Conservation (phyloP, 2,329 filamentous ascomycete species). For the Fusarium buharicum region DNA sequence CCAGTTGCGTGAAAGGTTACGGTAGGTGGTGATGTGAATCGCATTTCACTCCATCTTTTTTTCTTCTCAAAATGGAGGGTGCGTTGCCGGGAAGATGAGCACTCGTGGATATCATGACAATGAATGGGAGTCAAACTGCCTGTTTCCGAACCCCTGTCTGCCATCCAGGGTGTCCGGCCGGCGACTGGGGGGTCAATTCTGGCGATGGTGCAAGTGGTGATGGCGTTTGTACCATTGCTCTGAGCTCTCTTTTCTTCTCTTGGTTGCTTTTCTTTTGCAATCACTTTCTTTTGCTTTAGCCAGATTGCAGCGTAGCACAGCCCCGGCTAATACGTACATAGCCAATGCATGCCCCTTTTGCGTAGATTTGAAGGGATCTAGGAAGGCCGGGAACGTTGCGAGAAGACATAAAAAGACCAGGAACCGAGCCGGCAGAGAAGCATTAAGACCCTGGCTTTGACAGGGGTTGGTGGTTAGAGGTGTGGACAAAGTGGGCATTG, state of each 20-base stretch:
- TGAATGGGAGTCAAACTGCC: slow-evolving; percentile 33
- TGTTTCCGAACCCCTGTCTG: slow-evolving; percentile 35
- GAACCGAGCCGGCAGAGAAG: slow-evolving; percentile 37
- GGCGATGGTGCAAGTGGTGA: slow-evolving; percentile 21
- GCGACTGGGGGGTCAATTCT: slow-evolving; percentile 26
- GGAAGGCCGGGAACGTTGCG: slow-evolving; percentile 28
- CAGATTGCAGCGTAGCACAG: slow-evolving; percentile 30
- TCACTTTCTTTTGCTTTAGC: slow-evolving; percentile 21
- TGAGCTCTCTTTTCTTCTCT: slow-evolving; percentile 10
- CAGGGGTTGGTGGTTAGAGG: slow-evolving; percentile 42
- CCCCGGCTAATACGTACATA: slow-evolving; percentile 3
- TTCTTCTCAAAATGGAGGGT: slow-evolving; percentile 20
- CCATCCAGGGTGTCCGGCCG: slow-evolving; percentile 30
- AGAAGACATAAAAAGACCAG: slow-evolving; percentile 23
- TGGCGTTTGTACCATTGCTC: slow-evolving; percentile 20
- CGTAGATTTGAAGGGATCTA: slow-evolving; percentile 28
- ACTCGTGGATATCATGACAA: slow-evolving; percentile 34
- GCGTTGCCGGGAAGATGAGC: slow-evolving; percentile 25
- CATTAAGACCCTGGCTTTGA: slow-evolving; percentile 23
- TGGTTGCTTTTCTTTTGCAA: slow-evolving; percentile 29
- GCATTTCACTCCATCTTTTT: slow-evolving; percentile 7
- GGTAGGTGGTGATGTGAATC: slow-evolving; percentile 11
- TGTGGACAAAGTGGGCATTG: slow-evolving; percentile 45
- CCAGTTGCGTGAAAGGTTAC: slow-evolving; percentile 17
- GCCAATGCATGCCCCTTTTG: slow-evolving; percentile 24